Evolutionary conservation across 257 asterid species (phyloP), one percentile per base, ranked within the genome.

Genomic region (Capsicum chinense): DNA sequence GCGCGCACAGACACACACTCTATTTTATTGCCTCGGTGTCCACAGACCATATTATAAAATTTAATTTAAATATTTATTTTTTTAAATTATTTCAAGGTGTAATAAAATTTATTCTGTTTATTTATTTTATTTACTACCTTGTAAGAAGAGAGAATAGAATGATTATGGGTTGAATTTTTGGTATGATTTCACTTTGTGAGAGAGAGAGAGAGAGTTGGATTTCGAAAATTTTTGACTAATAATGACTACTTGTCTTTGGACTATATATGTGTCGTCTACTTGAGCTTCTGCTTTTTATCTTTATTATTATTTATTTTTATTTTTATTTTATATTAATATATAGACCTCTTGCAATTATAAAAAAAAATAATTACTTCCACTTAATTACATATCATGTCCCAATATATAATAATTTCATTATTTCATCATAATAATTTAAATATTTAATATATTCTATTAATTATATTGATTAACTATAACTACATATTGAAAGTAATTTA

Each of bases 71-170:
- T 26, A 26, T 26, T 26, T 26, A 1, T 26, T 26, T 26, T 26
- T 26, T 26, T 26, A 1, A 26, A 26, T 60, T 44, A 80, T 44
- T 59, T 80, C 67, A 9, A 59, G 74, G 12, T 21, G 5, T 4
- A 80, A 58, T 42, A 44, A 59, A 16, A 15, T 59, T 37, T 15
- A 13, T 56, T 42, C 4, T 69, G 1, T 11, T 19, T 44, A 0
- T 44, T 5, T 9, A 0, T 14, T 5, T 59, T 42, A 42, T 57
- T 19, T 10, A 39, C 60, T 56, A 6, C 26, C 35, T 47, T 21
- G 84, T 81, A 63, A 81, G 54, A 81, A 64, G 78, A 48, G 52
- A 64, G 79, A 81, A 64, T 9, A 64, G 79, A 81, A 64, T 9
- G 50, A 81, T 64, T 64, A 64, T 21, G 57, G 57, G 39, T 48